Evolutionary conservation across 805 yeast species (phyloP).

Genomic region (Wickerhamiella kazuoi): DNA sequence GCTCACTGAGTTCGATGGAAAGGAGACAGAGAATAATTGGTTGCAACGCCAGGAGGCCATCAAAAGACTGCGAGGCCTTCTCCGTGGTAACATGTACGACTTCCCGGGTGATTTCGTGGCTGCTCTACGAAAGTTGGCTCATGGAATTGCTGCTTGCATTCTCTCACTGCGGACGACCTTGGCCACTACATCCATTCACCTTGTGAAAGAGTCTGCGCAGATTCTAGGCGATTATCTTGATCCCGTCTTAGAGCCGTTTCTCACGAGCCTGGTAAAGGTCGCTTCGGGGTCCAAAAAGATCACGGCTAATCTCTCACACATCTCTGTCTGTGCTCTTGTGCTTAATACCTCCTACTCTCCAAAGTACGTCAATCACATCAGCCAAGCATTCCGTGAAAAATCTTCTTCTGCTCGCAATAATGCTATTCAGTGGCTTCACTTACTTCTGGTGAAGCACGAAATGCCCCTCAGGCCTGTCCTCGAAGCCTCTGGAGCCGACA

Average conservation of each 20-base stretch:
- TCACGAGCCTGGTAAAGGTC: slow-evolving; percentile 33
- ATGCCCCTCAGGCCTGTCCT: slow-evolving; percentile 1
- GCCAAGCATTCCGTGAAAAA: slow-evolving; percentile 43
- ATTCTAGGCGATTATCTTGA: slow-evolving; percentile 16
- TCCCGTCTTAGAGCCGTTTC: slow-evolving; percentile 30
- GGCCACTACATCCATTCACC: slow-evolving; percentile 54
- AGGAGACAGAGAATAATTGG: slow-evolving; percentile 90
- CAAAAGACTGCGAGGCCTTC: slow-evolving; percentile 35
- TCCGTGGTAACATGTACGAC: slow-evolving; percentile 36
- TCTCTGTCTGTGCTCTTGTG: slow-evolving; percentile 32
- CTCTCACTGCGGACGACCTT: slow-evolving; percentile 71
- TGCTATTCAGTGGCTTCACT: slow-evolving; percentile 52
- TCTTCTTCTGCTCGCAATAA: slow-evolving; percentile 53
- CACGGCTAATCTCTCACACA: slow-evolving; percentile 33
- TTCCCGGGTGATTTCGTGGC: slow-evolving; percentile 22
- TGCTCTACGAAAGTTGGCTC: slow-evolving; percentile 30
- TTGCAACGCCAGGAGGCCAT: slow-evolving; percentile 45
- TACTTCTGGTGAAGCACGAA: slow-evolving; percentile 30
- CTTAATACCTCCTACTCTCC: slow-evolving; percentile 36
- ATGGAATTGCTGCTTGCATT: slow-evolving; percentile 47
- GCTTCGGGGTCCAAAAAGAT: slow-evolving; percentile 47
- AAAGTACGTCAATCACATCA: slow-evolving; percentile 34
- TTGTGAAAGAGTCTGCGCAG: slow-evolving; percentile 42
- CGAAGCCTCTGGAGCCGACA: slow-evolving; percentile 1
- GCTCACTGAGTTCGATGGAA: slow-evolving; percentile 34